These are phyloP conservation scores for Berberis vulgaris DNA, from an alignment of 164 flowering plant species.

Conservation along the genomic window DNA sequence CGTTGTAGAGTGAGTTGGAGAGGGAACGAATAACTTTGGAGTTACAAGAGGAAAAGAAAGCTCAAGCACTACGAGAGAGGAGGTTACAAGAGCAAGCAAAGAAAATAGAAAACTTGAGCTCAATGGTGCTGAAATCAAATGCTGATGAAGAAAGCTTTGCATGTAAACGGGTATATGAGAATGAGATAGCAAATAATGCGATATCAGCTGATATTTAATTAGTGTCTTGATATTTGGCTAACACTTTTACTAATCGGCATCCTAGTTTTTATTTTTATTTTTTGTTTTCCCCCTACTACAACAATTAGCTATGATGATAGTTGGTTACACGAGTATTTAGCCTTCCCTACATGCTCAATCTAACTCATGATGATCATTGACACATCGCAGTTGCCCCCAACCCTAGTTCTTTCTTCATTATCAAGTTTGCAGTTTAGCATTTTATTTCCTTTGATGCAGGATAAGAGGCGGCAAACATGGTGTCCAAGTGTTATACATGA, in stretches of 20 bases:
- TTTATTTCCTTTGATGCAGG: conserved; percentile 27
- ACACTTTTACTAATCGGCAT: too few relatives aligned
- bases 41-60: conserved; percentile 90
- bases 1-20: conserved; percentile 74
- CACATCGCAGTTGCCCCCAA: neutral
- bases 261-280: neutral
- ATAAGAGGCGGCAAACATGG: conserved; percentile 92
- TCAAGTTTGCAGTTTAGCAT: conserved; percentile 1
- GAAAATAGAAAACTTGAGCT: conserved; percentile 79
- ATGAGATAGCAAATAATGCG: too few relatives aligned
- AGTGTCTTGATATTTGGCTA: neutral
- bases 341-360: neutral
- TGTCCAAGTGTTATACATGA: conserved; percentile 56
- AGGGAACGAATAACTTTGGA: conserved; percentile 92
- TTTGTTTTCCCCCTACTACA: neutral
- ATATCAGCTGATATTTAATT: too few relatives aligned
- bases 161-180: conserved; percentile 44
- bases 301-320: too few relatives aligned
- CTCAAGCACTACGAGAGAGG: conserved; percentile 75
- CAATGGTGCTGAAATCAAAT: conserved; percentile 71
- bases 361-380: too few relatives aligned
- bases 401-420: neutral
- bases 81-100: conserved; percentile 80
- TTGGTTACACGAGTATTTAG: too few relatives aligned
- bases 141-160: conserved; percentile 49